These are phyloP conservation scores for Artemisia tridentata DNA, from an alignment of 129 eudicot genomes.

Conservation along the genomic window DNA sequence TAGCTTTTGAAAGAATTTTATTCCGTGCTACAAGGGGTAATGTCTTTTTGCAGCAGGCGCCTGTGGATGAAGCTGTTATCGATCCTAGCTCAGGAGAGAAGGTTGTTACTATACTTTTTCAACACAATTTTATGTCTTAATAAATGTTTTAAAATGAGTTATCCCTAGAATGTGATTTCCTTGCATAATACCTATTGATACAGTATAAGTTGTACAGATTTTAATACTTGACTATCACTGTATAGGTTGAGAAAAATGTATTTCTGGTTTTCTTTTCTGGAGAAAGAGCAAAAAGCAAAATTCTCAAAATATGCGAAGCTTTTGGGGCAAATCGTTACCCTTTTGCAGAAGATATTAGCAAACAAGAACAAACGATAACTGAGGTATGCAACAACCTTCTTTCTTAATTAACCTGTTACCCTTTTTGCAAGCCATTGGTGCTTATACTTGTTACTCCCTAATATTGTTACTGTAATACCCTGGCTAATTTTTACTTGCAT, in stretches of 20 bases:
- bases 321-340: slow-evolving; percentile 86
- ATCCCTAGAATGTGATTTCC: no score
- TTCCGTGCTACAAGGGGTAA: slow-evolving; percentile 99
- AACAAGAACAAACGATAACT: slow-evolving; percentile 63
- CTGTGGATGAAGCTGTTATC: slow-evolving; percentile 65
- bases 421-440: no score
- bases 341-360: slow-evolving; percentile 62
- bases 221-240: not conserved
- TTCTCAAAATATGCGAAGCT: slow-evolving; percentile 80
- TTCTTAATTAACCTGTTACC: not conserved
- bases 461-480: not conserved
- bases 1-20: slow-evolving; percentile 92
- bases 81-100: slow-evolving; percentile 94
- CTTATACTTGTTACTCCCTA: not conserved
- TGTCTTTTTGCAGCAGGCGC: slow-evolving; percentile 70
- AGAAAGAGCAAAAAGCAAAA: slow-evolving; percentile 69
- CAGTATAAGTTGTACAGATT: no score
- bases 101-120: slow-evolving; percentile 29
- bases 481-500: slow-evolving; percentile 11
- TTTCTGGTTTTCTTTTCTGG: slow-evolving; percentile 78
- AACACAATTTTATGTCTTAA: no score
- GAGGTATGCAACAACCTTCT: slow-evolving; percentile 47
- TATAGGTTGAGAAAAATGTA: slow-evolving; percentile 69
- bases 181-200: no score
- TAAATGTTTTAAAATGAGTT: no score